These are phyloP conservation scores for Solanum stenotomum DNA, from an alignment of 257 asterid species.

Conservation along the genomic window DNA sequence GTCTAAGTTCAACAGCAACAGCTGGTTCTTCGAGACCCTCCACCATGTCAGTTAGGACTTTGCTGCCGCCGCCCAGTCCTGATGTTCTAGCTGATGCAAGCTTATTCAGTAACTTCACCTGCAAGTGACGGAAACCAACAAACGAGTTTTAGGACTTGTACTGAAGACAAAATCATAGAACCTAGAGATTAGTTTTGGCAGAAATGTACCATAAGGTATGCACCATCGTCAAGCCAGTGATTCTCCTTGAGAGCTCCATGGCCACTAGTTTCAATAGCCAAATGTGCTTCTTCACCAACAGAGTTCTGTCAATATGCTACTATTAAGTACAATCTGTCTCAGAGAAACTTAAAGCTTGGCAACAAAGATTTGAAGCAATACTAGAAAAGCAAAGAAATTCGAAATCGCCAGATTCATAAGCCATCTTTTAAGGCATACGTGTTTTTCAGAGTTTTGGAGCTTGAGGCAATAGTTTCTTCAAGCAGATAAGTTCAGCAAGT, in stretches of 20 bases:
- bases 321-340: neutral
- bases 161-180: neutral
- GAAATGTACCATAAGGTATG: slow-evolving; percentile 81
- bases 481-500: neutral
- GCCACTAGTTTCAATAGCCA: slow-evolving; percentile 99
- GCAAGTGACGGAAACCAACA: neutral
- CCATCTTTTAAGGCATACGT: neutral
- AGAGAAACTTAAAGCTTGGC: neutral
- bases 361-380: neutral
- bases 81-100: slow-evolving; percentile 94
- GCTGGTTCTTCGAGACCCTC: slow-evolving; percentile 88
- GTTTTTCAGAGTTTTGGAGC: neutral
- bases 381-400: neutral
- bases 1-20: slow-evolving; percentile 69
- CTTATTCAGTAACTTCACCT: slow-evolving; percentile 94
- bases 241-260: slow-evolving; percentile 99
- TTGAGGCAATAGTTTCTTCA: neutral
- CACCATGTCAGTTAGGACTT: slow-evolving; percentile 88
- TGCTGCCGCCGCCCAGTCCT: slow-evolving; percentile 75
- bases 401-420: neutral
- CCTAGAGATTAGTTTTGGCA: neutral
- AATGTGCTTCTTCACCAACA: slow-evolving; percentile 78
- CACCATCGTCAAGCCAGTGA: slow-evolving; percentile 99
- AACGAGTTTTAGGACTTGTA: neutral
- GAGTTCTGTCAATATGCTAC: slow-evolving; percentile 56